Base-by-base conservation (phyloP, 441 rosid genomes). In the Mallotus repandus region DNA sequence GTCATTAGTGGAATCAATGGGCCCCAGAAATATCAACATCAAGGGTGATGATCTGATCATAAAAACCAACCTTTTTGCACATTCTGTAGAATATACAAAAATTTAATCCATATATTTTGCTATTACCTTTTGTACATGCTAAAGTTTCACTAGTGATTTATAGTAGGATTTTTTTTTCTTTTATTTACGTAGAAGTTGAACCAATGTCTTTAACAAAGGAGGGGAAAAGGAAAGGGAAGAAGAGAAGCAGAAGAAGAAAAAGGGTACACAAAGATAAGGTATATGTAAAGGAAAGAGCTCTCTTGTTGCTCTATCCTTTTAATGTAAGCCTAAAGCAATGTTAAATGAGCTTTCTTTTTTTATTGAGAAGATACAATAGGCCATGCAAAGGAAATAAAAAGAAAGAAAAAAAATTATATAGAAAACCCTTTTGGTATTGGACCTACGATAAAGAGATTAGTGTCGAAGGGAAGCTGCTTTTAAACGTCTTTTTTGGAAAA, bases 301-400 rank as follows among this genome's bases (percentile, higher is more conserved):
- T 70, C 54, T 78, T 74, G 80, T 81, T 79, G 79, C 79, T 83
- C 89, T 79, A 88, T 80, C 66, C 91, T 89, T 87, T 87, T 81
- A 74, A 87, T 84, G 89, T 66, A 81, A 81, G 70, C 73, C 74
- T 80, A 82, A 86, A 86, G 84, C 77, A 70, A 71, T 74, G 68
- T 9, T 46, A 9, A 84, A 80, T 80, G 74, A 76, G 78, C 79
- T 84, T 79, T 13, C 9, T 81, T 38, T 63, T 73, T 35, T 80
- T 74, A 73, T 62, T 73, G 60, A 74, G 65, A 75, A 71, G 69
- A 54, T 74, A 60, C 55, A 54, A 76, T 38, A 70, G 56, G 64
- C 62, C 81, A 77, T 79, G 78, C 81, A 78, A 79, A 50, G 54
- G 12, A 38, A 38, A 38, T 4, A 38, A 38, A 38, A 38, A 38